Conservation (phyloP, 345 rosid species). For the Eucalyptus caleyi region DNA sequence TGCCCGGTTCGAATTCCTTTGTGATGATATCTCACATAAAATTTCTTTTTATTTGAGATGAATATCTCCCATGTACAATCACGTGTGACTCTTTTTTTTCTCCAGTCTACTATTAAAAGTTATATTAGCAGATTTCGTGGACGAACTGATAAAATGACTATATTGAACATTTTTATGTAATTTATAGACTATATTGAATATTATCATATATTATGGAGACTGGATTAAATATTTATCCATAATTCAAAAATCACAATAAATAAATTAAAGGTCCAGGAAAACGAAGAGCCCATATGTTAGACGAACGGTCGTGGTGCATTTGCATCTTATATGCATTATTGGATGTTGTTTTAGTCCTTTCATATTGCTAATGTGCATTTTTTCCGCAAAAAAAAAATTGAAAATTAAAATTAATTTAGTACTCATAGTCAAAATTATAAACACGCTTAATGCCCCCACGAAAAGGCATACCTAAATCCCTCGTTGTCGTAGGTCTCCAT, state of each 20-base stretch:
- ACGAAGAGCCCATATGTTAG: background rate
- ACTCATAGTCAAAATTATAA: background rate
- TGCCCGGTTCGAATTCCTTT: background rate
- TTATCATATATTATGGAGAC: too few species aligned
- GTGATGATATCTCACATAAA: background rate
- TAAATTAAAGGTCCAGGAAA: accelerated
- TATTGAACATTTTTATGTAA: too few species aligned
- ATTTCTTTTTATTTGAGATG: too few species aligned
- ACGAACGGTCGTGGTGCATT: accelerated
- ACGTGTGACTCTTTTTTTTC: background rate
- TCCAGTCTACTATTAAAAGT: background rate
- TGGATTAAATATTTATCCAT: too few species aligned
- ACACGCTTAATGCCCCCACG: accelerated
- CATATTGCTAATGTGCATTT: background rate
- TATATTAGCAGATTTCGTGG: accelerated
- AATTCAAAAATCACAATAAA: too few species aligned
- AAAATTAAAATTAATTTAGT: background rate
- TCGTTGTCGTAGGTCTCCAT: too few species aligned
- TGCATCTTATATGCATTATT: too few species aligned
- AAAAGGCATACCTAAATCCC: background rate
- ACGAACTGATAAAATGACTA: too few species aligned
- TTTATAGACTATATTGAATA: too few species aligned
- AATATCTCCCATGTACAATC: background rate
- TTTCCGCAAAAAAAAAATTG: too few species aligned
- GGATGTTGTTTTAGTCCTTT: background rate